Conservation (phyloP, 345 rosid genomes). For the Ailanthus altissimus region DNA sequence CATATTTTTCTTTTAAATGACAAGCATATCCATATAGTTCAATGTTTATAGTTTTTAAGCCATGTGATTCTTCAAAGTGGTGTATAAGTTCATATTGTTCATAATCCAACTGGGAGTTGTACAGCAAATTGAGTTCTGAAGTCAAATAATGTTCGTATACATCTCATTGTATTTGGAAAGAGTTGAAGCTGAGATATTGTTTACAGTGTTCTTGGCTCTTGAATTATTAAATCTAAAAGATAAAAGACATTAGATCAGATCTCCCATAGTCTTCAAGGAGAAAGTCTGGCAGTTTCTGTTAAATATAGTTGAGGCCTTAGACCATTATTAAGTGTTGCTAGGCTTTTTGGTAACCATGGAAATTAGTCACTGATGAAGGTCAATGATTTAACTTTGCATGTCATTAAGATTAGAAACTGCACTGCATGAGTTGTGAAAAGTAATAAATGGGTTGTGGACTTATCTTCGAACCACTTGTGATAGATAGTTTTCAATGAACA, state of each 20-base stretch:
- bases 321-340: not conserved
- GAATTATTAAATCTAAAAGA: not conserved
- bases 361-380: not conserved
- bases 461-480: not conserved
- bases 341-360: not conserved
- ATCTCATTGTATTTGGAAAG: not conserved
- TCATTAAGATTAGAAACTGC: slow-evolving; percentile 2
- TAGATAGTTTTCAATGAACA: not conserved
- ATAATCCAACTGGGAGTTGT: not conserved
- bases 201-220: not conserved
- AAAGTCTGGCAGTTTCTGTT: not conserved
- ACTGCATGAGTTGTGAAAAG: slow-evolving; percentile 6
- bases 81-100: not conserved
- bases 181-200: not conserved
- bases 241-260: not conserved
- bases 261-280: not conserved
- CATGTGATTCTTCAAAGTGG: not conserved
- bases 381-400: not conserved
- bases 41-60: not conserved
- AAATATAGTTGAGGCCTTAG: not conserved
- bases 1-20: not conserved
- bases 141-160: not conserved
- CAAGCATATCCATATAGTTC: not conserved
- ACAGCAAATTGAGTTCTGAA: not conserved
- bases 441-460: not conserved